Evolutionary conservation across 202 grass and related monocot species (phyloP).

Genomic region (Tripidium arundinaceum): DNA sequence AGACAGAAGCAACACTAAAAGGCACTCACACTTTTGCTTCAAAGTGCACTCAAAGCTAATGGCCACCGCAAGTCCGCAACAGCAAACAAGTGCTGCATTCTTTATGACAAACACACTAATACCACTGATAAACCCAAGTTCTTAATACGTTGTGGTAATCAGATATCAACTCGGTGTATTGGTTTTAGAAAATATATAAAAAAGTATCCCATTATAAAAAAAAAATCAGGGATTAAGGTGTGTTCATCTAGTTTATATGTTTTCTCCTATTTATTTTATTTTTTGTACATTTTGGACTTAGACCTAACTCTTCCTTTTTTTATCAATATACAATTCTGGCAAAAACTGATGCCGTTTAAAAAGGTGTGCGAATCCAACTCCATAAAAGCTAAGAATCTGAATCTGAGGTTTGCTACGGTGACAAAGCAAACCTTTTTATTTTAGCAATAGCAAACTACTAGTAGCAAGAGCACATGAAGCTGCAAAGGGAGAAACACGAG

Average conservation of each 20-base stretch:
- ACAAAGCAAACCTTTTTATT: background rate
- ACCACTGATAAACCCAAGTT: background rate
- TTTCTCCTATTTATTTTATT: too few species aligned
- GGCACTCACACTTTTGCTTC: conserved; percentile 12
- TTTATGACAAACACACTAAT: background rate
- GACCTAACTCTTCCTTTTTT: background rate
- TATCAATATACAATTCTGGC: background rate
- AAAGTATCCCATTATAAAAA: too few species aligned
- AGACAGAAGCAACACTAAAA: conserved; percentile 15
- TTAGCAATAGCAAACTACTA: background rate
- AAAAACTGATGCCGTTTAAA: background rate
- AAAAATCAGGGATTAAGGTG: too few species aligned
- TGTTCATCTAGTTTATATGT: too few species aligned
- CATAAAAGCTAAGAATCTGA: conserved; percentile 23
- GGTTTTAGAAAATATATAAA: background rate
- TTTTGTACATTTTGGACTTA: too few species aligned
- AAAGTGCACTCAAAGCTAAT: conserved; percentile 9
- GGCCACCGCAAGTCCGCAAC: background rate
- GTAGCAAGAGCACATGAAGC: background rate
- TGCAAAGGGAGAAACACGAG: background rate
- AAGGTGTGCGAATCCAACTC: conserved; percentile 19
- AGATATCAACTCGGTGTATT: too few species aligned
- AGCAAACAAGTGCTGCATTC: background rate
- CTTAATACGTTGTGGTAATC: background rate
- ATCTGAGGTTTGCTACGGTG: conserved; percentile 22